A percentile compares a stretch with the other conserved stretches of the same genome.
Evolutionary conservation across 257 asterid genomes (phyloP).

Genomic region (Gentiana macrophylla): DNA sequence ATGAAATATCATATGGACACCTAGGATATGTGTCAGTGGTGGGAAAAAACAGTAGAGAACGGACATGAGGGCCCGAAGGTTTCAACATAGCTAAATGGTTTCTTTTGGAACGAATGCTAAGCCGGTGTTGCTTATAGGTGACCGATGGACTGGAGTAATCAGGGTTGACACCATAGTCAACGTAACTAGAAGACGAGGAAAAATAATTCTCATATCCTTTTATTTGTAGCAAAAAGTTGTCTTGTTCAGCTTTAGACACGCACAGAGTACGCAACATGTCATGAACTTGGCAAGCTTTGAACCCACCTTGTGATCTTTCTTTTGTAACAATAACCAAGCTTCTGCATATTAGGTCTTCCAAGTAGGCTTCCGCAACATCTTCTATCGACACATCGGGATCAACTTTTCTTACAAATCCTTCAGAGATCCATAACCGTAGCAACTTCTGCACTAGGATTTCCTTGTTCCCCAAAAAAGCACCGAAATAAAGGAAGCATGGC

Average conservation of each 20-base stretch:
- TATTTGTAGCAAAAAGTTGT: neutral
- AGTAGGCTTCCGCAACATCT: neutral
- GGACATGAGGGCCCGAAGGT: neutral
- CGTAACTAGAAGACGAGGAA: neutral
- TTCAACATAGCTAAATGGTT: neutral
- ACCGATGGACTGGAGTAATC: neutral
- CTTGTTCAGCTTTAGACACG: constrained; percentile 1
- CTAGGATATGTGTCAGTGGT: too few species aligned
- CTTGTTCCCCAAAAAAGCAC: neutral
- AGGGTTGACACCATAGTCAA: neutral
- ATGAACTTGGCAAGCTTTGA: constrained; percentile 11
- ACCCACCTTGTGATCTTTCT: constrained; percentile 3
- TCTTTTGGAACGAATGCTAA: neutral
- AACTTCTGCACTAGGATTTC: neutral
- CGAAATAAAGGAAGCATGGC: neutral
- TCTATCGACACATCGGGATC: neutral
- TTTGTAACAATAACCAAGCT: neutral
- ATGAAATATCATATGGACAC: neutral
- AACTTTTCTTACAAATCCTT: neutral
- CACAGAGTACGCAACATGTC: constrained; percentile 6
- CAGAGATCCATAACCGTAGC: neutral
- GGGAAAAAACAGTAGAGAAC: constrained; percentile 1
- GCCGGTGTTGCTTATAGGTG: neutral
- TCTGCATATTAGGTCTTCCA: neutral
- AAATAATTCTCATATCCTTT: too few species aligned